Percentiles rank a stretch among this genome's conserved stretches.
phyloP scores from a whole-genome alignment of 305 asterid genomes.

The Galium porrigens region DNA sequence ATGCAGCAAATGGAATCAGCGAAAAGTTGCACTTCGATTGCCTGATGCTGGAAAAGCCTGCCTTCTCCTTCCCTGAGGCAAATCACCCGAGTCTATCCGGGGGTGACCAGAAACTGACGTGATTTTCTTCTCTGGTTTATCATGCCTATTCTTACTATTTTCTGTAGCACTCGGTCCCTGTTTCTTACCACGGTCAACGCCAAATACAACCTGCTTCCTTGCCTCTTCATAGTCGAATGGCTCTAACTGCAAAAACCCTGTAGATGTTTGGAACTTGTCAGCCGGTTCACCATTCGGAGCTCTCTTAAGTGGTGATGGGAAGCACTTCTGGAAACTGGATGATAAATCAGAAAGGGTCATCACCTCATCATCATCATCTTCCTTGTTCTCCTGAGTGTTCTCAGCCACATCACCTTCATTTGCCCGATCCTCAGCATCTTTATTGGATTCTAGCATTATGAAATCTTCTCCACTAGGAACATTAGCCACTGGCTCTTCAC shows the following conservation, averaged over 20 bases:
- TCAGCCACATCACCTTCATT: conserved; percentile 13
- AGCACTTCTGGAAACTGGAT: conserved; percentile 65
- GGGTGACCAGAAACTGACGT: conserved; percentile 17
- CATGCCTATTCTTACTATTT: conserved; percentile 17
- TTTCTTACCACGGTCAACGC: conserved; percentile 22
- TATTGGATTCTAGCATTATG: conserved; percentile 18
- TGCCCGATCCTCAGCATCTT: conserved; percentile 18
- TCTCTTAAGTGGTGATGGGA: conserved; percentile 31
- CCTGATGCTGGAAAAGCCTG: conserved; percentile 94
- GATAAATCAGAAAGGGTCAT: conserved; percentile 57
- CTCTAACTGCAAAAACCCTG: conserved; percentile 25
- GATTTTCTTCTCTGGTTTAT: conserved; percentile 31
- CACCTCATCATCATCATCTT: conserved; percentile 32
- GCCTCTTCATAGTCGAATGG: conserved; percentile 80
- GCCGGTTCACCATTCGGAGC: conserved; percentile 17
- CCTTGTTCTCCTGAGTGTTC: conserved; percentile 17
- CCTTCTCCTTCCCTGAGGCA: conserved; percentile 68
- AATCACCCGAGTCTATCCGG: conserved; percentile 22
- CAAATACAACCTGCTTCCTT: conserved; percentile 42
- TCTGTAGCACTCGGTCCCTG: conserved; percentile 19
- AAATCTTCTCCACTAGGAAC: conserved; percentile 27
- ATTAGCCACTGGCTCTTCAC: conserved; percentile 19
- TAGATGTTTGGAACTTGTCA: conserved; percentile 26
- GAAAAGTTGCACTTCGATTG: conserved; percentile 75
- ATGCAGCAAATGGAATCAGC: conserved; percentile 17